These are phyloP conservation scores for Phytophthora podocarpi DNA, from an alignment of 352 stramenopile genomes.

Conservation along the genomic window DNA sequence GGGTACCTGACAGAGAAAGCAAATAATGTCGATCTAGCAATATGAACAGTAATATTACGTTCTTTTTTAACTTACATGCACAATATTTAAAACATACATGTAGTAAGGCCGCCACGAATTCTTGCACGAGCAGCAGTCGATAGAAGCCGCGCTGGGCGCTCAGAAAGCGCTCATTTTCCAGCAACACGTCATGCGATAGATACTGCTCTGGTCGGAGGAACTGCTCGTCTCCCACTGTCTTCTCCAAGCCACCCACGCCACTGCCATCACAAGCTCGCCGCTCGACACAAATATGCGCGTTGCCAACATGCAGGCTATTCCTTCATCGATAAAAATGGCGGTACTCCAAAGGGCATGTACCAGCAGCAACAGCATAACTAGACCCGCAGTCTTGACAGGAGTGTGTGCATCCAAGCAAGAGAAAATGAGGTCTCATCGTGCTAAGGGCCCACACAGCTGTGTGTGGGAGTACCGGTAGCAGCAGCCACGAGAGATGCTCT, in stretches of 20 bases:
- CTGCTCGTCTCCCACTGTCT: slow-evolving; percentile 29
- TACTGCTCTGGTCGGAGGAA: slow-evolving; percentile 46
- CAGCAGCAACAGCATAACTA: slow-evolving; percentile 44
- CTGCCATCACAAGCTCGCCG: slow-evolving; percentile 39
- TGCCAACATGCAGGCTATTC: slow-evolving; percentile 37
- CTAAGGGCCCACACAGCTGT: slow-evolving; percentile 50
- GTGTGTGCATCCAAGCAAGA: slow-evolving; percentile 38
- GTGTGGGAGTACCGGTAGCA: slow-evolving; percentile 62
- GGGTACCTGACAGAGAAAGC: no score
- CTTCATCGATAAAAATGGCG: slow-evolving; percentile 38
- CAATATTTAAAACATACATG: no score
- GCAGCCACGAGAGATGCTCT: slow-evolving; percentile 57
- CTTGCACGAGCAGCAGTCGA: slow-evolving; percentile 38
- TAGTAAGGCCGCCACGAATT: no score
- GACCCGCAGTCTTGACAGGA: slow-evolving; percentile 40
- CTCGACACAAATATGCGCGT: slow-evolving; percentile 43
- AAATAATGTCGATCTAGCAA: no score
- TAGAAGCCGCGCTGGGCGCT: slow-evolving; percentile 49
- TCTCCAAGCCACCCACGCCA: slow-evolving; percentile 16
- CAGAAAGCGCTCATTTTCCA: slow-evolving; percentile 50
- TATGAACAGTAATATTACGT: no score
- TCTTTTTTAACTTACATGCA: no score
- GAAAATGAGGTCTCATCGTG: slow-evolving; percentile 32
- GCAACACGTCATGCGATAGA: slow-evolving; percentile 50
- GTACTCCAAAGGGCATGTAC: slow-evolving; percentile 38